phyloP scores from a whole-genome alignment of 805 yeast species.

The Blastobotrys parvus region DNA sequence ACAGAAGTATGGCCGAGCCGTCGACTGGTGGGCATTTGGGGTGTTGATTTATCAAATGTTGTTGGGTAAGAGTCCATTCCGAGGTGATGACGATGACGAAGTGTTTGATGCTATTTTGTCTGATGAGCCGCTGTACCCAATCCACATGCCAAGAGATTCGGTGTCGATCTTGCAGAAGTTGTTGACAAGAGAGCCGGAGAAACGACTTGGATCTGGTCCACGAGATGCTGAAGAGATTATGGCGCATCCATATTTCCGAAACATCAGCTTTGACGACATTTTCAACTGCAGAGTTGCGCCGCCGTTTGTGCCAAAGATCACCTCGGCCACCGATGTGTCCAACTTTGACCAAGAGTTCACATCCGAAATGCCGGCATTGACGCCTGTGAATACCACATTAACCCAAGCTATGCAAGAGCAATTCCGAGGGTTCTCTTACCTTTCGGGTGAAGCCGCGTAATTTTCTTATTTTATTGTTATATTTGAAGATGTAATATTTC shows the following conservation, averaged over 20 bases:
- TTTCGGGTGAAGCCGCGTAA: conserved; percentile 23
- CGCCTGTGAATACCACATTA: conserved; percentile 86
- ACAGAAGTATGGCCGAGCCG: conserved; percentile 85
- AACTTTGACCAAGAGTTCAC: conserved; percentile 95
- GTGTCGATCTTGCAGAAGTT: conserved; percentile 89
- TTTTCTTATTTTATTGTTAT: no score
- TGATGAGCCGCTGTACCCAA: conserved; percentile 94
- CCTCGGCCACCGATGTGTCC: conserved; percentile 81
- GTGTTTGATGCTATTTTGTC: conserved; percentile 92
- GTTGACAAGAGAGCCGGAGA: conserved; percentile 77
- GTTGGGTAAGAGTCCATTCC: conserved; percentile 91
- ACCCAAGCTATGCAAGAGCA: conserved; percentile 88
- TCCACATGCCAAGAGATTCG: conserved; percentile 94
- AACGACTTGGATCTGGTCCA: conserved; percentile 80
- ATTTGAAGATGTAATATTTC: conserved; percentile 1
- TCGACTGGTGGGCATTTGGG: conserved; percentile 99
- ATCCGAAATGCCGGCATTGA: conserved; percentile 84
- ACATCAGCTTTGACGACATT: conserved; percentile 84
- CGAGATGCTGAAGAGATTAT: conserved; percentile 88
- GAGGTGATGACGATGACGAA: conserved; percentile 96
- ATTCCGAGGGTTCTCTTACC: conserved; percentile 91
- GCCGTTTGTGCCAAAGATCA: conserved; percentile 83
- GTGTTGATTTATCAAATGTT: conserved; percentile 94
- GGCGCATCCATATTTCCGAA: conserved; percentile 90
- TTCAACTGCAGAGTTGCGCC: conserved; percentile 64